Evolutionary conservation across 805 yeast genomes (phyloP), one percentile per base, ranked within the genome.

Genomic region (Ogataea thermomethanolica): DNA sequence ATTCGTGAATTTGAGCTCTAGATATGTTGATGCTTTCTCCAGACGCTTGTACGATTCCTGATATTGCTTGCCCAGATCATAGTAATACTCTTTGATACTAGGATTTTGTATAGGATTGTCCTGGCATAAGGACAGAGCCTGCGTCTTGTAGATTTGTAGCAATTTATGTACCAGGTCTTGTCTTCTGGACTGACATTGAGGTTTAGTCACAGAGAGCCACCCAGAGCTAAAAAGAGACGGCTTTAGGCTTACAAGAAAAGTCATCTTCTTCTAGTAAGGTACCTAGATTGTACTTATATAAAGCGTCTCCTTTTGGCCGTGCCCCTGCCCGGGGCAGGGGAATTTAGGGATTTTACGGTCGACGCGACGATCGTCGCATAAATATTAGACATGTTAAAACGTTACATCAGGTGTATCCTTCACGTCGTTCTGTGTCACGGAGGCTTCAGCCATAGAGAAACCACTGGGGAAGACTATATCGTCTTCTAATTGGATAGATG

Each of bases 1-100:
- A 17, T 31, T 41, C 6, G 20, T 33, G 37, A 50, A 50, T 14
- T 41, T 33, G 29, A 26, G 39, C 6, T 50, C 52, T 2, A 51
- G 28, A 7, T 25, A 11, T 13, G 32, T 36, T 2, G 34, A 20
- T 4, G 41, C 21, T 22, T 25, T 29, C 14, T 31, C 35, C 23
- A 50, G 29, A 11, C 17, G 12, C 7, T 33, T 22, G 20, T 22
- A n/a, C 15, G 47, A 39, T 8, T 27, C 39, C 9, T 35, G 29
- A 24, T 50, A 50, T 11, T 28, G 26, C 12, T 23, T 17, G 2
- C 50, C 49, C 8, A 50, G 39, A 8, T 42, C 46, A 9, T 23
- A n/a, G 30, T 50, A 50, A 24, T 48, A 46, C 4, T 29, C 12
- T 8, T 33, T 34, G 6, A 50, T 43, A 7, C 24, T 40, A 7